Percentiles rank a stretch among this genome's conserved stretches.
phyloP scores from a whole-genome alignment of 1,284 basidiomycete species.

The Meira miltonrushii region DNA sequence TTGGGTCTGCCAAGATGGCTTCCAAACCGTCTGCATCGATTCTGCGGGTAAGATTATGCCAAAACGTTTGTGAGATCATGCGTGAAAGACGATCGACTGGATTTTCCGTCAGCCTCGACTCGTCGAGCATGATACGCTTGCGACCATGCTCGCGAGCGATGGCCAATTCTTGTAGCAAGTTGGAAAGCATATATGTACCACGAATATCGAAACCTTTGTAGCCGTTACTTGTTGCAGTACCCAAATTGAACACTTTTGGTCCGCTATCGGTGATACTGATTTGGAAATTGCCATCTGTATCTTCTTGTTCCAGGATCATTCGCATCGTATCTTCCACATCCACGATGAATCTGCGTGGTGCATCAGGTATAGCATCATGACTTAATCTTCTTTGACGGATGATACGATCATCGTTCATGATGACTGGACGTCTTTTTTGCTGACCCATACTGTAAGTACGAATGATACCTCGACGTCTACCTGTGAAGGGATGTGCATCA shows the following conservation, averaged over 20 bases:
- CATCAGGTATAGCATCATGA: conserved; percentile 54
- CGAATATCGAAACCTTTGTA: conserved; percentile 77
- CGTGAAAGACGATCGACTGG: conserved; percentile 92
- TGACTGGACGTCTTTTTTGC: conserved; percentile 42
- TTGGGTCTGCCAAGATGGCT: conserved; percentile 92
- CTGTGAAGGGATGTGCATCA: neutral
- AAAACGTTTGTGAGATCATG: conserved; percentile 98
- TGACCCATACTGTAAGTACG: conserved; percentile 49
- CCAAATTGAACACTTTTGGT: conserved; percentile 89
- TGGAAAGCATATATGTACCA: conserved; percentile 79
- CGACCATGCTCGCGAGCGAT: conserved; percentile 91
- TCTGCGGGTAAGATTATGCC: conserved; percentile 90
- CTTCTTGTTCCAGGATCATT: conserved; percentile 92
- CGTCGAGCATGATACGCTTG: conserved; percentile 95
- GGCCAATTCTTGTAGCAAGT: conserved; percentile 95
- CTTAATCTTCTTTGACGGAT: conserved; percentile 45
- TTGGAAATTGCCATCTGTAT: conserved; percentile 89
- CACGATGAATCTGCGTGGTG: conserved; percentile 68
- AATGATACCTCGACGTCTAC: conserved; percentile 23
- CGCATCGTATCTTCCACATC: conserved; percentile 99
- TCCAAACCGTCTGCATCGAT: conserved; percentile 96
- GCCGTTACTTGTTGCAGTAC: conserved; percentile 93
- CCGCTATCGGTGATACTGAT: conserved; percentile 95
- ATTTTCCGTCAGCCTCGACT: conserved; percentile 90
- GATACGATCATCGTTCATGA: conserved; percentile 46